A percentile compares a stretch with the other conserved stretches of the same genome.
These are phyloP conservation scores for Chaetomium strumarium DNA, from an alignment of 2,329 filamentous ascomycete species.

Conservation along the genomic window DNA sequence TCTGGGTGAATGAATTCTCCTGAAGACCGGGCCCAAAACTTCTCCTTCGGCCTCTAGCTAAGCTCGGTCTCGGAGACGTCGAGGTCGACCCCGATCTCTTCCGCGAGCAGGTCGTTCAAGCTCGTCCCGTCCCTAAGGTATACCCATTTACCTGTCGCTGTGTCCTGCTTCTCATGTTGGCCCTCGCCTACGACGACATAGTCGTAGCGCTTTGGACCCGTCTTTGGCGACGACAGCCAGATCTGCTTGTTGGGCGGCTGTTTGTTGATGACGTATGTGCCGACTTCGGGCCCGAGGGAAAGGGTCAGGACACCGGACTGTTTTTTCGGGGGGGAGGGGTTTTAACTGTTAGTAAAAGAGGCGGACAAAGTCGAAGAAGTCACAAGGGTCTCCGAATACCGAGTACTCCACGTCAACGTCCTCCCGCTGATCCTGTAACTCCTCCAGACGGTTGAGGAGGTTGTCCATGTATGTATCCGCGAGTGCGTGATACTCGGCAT, in stretches of 20 bases:
- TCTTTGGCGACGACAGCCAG: constrained; percentile 88
- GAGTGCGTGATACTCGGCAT: constrained; percentile 68
- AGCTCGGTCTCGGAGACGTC: constrained; percentile 21
- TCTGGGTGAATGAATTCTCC: not conserved
- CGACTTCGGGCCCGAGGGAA: constrained; percentile 54
- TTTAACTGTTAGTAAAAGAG: not conserved
- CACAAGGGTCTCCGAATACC: constrained; percentile 51
- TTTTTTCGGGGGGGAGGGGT: constrained; percentile 12
- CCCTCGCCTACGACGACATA: constrained; percentile 71
- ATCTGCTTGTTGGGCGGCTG: constrained; percentile 97
- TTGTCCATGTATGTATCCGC: constrained; percentile 67
- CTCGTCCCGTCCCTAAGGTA: constrained; percentile 79
- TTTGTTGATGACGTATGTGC: constrained; percentile 95
- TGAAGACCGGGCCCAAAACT: not conserved
- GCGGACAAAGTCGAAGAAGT: not conserved
- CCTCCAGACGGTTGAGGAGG: constrained; percentile 58
- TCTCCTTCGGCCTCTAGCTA: constrained; percentile 3
- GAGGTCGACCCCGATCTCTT: constrained; percentile 69
- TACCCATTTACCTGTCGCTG: constrained; percentile 71
- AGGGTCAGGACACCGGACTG: constrained; percentile 84
- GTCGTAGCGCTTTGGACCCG: constrained; percentile 90
- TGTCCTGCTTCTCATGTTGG: constrained; percentile 74
- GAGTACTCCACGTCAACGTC: constrained; percentile 86
- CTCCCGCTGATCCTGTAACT: constrained; percentile 63
- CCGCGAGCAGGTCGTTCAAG: constrained; percentile 63